Percentiles rank a stretch among this genome's conserved stretches.
Conservation (phyloP, 805 yeast species). For the Saccharomycopsis oosterbeekiorum region DNA sequence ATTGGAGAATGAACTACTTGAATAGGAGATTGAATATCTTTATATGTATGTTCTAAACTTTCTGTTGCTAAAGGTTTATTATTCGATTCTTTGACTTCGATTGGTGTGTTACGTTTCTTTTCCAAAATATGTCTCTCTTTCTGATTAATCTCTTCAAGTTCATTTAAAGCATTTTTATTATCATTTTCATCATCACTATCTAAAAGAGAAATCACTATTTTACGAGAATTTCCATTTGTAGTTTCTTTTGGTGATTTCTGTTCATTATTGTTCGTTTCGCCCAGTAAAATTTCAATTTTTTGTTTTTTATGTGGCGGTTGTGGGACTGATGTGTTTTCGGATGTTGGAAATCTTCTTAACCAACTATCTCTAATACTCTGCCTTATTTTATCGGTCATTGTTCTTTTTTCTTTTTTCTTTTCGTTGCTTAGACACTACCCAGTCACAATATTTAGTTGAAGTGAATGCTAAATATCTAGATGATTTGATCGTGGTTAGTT, state of each 20-base stretch:
- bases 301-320: not conserved
- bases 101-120: not conserved
- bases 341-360: not conserved
- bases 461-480: too few relatives aligned
- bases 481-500: too few relatives aligned
- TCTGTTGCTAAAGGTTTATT: not conserved
- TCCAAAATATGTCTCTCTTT: not conserved
- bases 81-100: too few relatives aligned
- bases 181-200: not conserved
- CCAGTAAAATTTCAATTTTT: not conserved
- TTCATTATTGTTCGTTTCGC: too few relatives aligned
- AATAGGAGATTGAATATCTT: constrained; percentile 6
- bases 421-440: too few relatives aligned
- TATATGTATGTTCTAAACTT: too few relatives aligned
- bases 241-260: too few relatives aligned
- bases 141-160: not conserved
- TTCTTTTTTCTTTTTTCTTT: not conserved
- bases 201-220: not conserved
- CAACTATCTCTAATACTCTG: not conserved
- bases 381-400: not conserved
- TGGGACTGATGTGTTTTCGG: not conserved
- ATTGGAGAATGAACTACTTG: constrained; percentile 6
- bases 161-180: not conserved
- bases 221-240: not conserved
- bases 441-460: too few relatives aligned